Base-by-base conservation (phyloP, 2,329 filamentous ascomycete genomes). In the Nemania sp. region DNA sequence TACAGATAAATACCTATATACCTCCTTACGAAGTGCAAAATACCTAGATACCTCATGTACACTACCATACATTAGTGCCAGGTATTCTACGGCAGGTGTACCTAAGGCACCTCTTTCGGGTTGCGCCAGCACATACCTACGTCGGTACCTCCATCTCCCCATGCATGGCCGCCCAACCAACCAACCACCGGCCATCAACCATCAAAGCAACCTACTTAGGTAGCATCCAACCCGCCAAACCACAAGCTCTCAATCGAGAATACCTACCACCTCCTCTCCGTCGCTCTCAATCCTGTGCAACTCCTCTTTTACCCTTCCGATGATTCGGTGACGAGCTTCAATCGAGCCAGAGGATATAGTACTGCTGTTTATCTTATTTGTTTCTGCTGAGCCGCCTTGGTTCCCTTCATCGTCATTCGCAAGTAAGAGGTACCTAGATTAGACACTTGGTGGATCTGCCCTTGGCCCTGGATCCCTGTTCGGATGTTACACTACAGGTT, bases 61-160 rank as follows among this genome's bases (percentile, higher is more conserved):
- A n/a, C n/a, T n/a, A n/a, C n/a, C n/a, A n/a, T n/a, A n/a, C n/a
- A n/a, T n/a, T n/a, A n/a, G n/a, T n/a, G n/a, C n/a, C n/a, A n/a
- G n/a, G n/a, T n/a, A n/a, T n/a, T n/a, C n/a, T n/a, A n/a, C n/a
- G n/a, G n/a, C n/a, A n/a, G n/a, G n/a, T n/a, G n/a, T n/a, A n/a
- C n/a, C n/a, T n/a, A n/a, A n/a, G n/a, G 56, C 54, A 29, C 59
- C 59, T 57, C 57, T 57, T 60, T 65, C 46, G 62, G 59, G 43
- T 18, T 47, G 40, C 60, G 65, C 63, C 65, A 67, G 54, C 65
- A 60, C 65, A 67, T 58, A 67, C 65, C 25, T 58, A 67, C 65
- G 4, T 29, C 25, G 25, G 7, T 29, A 7, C 25, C 25, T 29
- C 25, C 25, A 29, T 29, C 4, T n/a, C 25, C 7, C 25, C 25